Evolutionary conservation across 306 rosid species (phyloP).

Genomic region (Purshia tridentata): DNA sequence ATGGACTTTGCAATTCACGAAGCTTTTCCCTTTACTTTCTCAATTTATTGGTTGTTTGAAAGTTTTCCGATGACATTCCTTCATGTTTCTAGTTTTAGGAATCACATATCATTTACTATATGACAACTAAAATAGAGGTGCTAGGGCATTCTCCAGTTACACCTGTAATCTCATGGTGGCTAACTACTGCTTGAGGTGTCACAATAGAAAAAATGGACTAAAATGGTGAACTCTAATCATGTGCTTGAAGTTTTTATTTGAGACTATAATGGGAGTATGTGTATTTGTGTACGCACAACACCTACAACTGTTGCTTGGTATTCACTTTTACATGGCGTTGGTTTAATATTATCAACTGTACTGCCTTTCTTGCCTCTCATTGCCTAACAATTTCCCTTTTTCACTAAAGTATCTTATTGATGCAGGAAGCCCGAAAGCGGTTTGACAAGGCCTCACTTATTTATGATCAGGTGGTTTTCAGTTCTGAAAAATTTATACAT

Average conservation of each 20-base stretch:
- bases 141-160: not conserved
- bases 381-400: not conserved
- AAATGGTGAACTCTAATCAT: not conserved
- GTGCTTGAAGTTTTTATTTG: not conserved
- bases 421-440: constrained; percentile 88
- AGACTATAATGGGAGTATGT: not conserved
- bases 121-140: not conserved
- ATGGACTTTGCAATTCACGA: not conserved
- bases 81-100: not conserved
- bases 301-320: not conserved
- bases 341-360: not conserved
- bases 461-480: constrained; percentile 69
- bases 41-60: not conserved
- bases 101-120: not conserved
- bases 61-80: not conserved
- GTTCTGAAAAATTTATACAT: constrained; percentile 13
- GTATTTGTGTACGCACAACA: not conserved
- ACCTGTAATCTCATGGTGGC: not conserved
- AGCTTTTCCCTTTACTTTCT: not conserved
- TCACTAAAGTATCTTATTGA: constrained; percentile 27
- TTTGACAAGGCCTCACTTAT: constrained; percentile 70
- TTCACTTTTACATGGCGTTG: not conserved
- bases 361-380: not conserved
- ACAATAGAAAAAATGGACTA: not conserved
- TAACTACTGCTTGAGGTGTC: not conserved